Evolutionary conservation across 1,284 basidiomycete genomes (phyloP), one percentile per base, ranked within the genome.

Genomic region (Ceratobasidium theobromae): DNA sequence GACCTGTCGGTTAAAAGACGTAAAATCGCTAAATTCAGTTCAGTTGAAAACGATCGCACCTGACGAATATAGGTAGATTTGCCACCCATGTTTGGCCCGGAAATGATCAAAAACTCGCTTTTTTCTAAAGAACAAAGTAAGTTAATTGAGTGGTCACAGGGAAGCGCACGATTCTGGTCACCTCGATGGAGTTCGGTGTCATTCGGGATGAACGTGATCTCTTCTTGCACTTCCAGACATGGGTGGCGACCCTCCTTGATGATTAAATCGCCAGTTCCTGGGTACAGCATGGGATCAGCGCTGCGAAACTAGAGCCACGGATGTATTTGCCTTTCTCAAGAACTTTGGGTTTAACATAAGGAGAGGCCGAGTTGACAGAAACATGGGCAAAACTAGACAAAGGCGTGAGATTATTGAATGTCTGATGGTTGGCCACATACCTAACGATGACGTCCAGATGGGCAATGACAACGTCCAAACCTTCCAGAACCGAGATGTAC

Each of bases 41-140:
- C 48, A 30, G 28, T 27, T 25, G 30, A 25, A 18, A 51, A 18
- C 18, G 8, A 12, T 66, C 69, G 41, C 53, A 83, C 84, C 77
- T 92, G 89, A 46, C 93, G 88, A 71, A 96, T 95, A 74, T 93
- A 96, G 0, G 93, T 95, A 66, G 89, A 93, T 77, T 96, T 97
- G 69, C 95, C 95, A 66, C 95, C 95, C 90, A 96, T 97, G 77
- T 98, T 97, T 0, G 95, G 95, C 4, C 95, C 95, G 27, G 94
- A 93, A 72, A 95, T 93, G 66, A 95, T 91, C 67, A 93, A 86
- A 76, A 95, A 92, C 74, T 94, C 91, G 71, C 89, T 91, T 71
- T 87, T 80, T 65, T 82, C 88, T 85, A 71, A 14, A 38, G 43
- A 28, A 1, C 46, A 48, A 49, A 53, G 40, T 30, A 66, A 51